These are phyloP conservation scores for Naumovozyma dairenensis DNA, from an alignment of 805 yeast genomes.

Conservation along the genomic window DNA sequence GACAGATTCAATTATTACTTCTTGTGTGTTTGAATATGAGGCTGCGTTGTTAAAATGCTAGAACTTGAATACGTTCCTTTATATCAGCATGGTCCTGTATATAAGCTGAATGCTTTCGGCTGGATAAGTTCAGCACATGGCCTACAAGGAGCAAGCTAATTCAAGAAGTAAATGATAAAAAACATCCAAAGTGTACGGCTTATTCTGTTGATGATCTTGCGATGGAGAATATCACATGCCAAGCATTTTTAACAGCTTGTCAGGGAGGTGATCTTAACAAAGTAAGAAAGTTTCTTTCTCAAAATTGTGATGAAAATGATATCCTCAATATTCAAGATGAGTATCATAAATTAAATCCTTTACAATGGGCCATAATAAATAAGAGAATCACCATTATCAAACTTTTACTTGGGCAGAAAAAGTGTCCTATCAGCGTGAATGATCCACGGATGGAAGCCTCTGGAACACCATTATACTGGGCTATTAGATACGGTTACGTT, in stretches of 20 bases:
- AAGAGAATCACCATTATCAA: conserved; percentile 54
- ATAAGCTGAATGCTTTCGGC: too few relatives aligned
- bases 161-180: too few relatives aligned
- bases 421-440: neutral
- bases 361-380: conserved; percentile 88
- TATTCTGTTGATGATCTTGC: too few relatives aligned
- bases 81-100: too few relatives aligned
- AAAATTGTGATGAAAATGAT: conserved; percentile 32
- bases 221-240: too few relatives aligned
- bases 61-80: too few relatives aligned
- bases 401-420: conserved; percentile 44
- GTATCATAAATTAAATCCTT: conserved; percentile 39
- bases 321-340: conserved; percentile 29
- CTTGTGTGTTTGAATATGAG: too few relatives aligned
- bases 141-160: too few relatives aligned
- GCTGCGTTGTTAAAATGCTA: too few relatives aligned
- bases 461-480: conserved; percentile 80
- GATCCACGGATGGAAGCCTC: neutral
- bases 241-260: conserved; percentile 27
- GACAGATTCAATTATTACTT: too few relatives aligned
- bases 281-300: conserved; percentile 42
- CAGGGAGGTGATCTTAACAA: conserved; percentile 52
- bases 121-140: too few relatives aligned
- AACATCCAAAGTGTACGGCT: too few relatives aligned
- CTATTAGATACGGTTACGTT: conserved; percentile 73